phyloP scores from a whole-genome alignment of 2,329 filamentous ascomycete species.

The Aureobasidium sp. region DNA sequence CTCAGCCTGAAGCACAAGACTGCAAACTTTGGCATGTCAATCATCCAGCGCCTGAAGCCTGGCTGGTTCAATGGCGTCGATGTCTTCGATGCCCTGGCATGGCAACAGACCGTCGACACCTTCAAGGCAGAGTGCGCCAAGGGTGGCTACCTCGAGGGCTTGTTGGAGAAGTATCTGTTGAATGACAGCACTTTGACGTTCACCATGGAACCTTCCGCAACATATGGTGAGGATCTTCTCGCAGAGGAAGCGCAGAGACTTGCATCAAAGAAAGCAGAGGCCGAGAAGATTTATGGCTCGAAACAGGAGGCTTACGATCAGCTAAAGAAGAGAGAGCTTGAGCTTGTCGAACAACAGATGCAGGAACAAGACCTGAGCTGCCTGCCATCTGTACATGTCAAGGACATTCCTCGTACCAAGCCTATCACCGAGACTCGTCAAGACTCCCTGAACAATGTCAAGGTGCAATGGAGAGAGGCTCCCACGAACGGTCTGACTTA shows the following conservation, averaged over 20 bases:
- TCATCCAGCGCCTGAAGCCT: constrained; percentile 81
- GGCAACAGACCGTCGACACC: constrained; percentile 78
- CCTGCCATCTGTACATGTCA: constrained; percentile 78
- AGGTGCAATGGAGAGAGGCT: constrained; percentile 84
- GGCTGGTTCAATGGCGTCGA: constrained; percentile 95
- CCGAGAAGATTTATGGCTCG: constrained; percentile 60
- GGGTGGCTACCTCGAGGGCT: constrained; percentile 71
- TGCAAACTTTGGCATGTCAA: constrained; percentile 83
- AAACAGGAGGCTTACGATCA: constrained; percentile 63
- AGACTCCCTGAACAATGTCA: constrained; percentile 52
- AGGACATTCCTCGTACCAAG: constrained; percentile 76
- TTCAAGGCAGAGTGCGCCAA: constrained; percentile 73
- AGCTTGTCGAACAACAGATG: constrained; percentile 68
- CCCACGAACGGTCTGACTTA: constrained; percentile 95
- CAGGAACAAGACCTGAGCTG: constrained; percentile 61
- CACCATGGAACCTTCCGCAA: constrained; percentile 81
- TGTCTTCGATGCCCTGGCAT: constrained; percentile 82
- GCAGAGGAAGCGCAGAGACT: constrained; percentile 71
- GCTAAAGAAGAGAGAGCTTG: constrained; percentile 70
- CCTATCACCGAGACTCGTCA: constrained; percentile 63
- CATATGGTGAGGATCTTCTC: constrained; percentile 65
- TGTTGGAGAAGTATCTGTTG: constrained; percentile 84
- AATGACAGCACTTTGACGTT: constrained; percentile 84
- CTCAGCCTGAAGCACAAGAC: constrained; percentile 94
- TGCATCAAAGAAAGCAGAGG: constrained; percentile 64